These are phyloP conservation scores for Neonectria hederae DNA, from an alignment of 2,329 filamentous ascomycete species.

Conservation along the genomic window DNA sequence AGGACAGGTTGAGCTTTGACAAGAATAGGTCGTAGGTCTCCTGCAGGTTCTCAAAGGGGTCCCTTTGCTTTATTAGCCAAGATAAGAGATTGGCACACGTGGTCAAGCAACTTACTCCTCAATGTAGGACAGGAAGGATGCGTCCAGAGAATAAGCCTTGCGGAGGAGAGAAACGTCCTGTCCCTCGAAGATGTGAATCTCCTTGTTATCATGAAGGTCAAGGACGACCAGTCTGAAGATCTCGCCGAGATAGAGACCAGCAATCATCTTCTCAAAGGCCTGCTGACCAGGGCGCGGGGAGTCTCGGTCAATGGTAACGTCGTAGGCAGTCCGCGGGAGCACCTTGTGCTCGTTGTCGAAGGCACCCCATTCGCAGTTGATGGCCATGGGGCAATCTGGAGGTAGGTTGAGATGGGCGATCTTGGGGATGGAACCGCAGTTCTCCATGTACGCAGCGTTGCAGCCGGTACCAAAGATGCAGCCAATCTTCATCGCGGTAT, in stretches of 20 bases:
- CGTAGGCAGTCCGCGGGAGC: slow-evolving; percentile 85
- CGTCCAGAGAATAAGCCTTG: slow-evolving; percentile 89
- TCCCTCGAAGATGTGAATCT: slow-evolving; percentile 79
- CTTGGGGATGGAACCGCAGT: slow-evolving; percentile 91
- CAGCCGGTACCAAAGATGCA: slow-evolving; percentile 99
- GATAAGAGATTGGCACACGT: background rate
- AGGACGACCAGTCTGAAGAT: slow-evolving; percentile 90
- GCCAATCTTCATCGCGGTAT: slow-evolving; percentile 89
- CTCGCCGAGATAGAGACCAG: slow-evolving; percentile 92
- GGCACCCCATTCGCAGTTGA: slow-evolving; percentile 98
- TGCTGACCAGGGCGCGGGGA: slow-evolving; percentile 94
- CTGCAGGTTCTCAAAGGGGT: slow-evolving; percentile 93
- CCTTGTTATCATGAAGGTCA: slow-evolving; percentile 83
- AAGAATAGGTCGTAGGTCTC: slow-evolving; percentile 88
- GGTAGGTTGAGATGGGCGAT: slow-evolving; percentile 90
- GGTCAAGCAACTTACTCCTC: slow-evolving; percentile 73
- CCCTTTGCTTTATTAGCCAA: slow-evolving; percentile 59
- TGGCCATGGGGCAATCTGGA: slow-evolving; percentile 85
- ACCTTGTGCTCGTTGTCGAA: slow-evolving; percentile 95
- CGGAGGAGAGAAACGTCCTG: slow-evolving; percentile 84
- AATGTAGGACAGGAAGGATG: slow-evolving; percentile 91
- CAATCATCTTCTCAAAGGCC: slow-evolving; percentile 98
- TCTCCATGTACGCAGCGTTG: slow-evolving; percentile 98
- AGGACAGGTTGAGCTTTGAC: slow-evolving; percentile 75
- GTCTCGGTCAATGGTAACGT: slow-evolving; percentile 87